Evolutionary conservation across 179 eudicot genomes (phyloP), one percentile per base, ranked within the genome.

Genomic region (Spinacia oleracea): DNA sequence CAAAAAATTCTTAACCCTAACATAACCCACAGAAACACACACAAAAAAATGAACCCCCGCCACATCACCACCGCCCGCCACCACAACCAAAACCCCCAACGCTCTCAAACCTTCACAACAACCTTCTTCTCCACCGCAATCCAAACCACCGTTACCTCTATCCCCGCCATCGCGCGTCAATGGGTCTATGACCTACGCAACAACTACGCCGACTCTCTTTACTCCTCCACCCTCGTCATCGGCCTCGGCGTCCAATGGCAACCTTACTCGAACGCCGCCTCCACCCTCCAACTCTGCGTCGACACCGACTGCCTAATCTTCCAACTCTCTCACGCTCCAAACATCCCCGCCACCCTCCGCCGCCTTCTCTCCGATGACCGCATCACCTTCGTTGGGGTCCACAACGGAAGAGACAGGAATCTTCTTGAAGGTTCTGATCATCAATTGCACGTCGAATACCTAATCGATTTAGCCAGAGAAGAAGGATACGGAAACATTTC

Each of bases 341-440:
- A 31, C 9, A 53, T 82, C 14, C 91, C 88, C 2, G 6, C 56
- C 50, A 67, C 81, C 0, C 86, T 88, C 15, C 43, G 64, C 51
- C 50, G 78, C 4, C 46, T 66, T 23, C 70, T 66, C 46, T 7
- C 23, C 25, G 46, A 65, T 34, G 25, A 18, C n/a, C 12, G 45
- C 14, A 21, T 66, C 70, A 35, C 70, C 70, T 66, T 86, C 80
- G 86, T 84, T 0, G 91, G 89, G 29, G 80, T 88, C 48, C 85
- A 84, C 25, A 78, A 79, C 2, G 74, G 72, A 9, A 25, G 65
- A 8, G 88, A 83, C 8, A 65, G 53, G 72, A 55, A 34, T 56
- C 21, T 84, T 8, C 38, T 48, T 11, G 74, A 72, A 59, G 84
- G 81, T 4, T 82, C 76, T 9, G 15, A 16, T 55, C 72, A 80